Evolutionary conservation across 106 monocot genomes (phyloP).

Genomic region (Cymbidium sinense): DNA sequence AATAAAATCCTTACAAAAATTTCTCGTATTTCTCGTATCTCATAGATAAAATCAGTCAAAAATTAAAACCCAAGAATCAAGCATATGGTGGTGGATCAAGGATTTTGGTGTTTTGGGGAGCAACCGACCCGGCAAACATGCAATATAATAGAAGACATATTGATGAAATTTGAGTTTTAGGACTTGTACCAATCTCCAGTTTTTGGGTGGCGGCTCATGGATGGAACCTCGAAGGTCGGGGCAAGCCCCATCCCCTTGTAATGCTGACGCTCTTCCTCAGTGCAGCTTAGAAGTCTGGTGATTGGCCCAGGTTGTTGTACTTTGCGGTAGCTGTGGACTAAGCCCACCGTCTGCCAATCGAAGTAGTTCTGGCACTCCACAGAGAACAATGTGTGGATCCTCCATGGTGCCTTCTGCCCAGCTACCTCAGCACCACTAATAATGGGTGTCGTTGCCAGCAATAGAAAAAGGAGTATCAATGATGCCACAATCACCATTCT

Average conservation of each 20-base stretch:
- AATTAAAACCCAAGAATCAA: background rate
- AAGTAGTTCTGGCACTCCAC: slow-evolving; percentile 97
- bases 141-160: background rate
- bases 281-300: slow-evolving; percentile 91
- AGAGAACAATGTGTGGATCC: slow-evolving; percentile 94
- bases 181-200: slow-evolving; percentile 80
- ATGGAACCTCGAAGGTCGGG: slow-evolving; percentile 87
- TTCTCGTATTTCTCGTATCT: background rate
- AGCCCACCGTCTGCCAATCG: slow-evolving; percentile 98
- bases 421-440: background rate
- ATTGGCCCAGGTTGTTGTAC: slow-evolving; percentile 82
- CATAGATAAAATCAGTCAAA: background rate
- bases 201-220: slow-evolving; percentile 81
- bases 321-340: slow-evolving; percentile 83
- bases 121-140: background rate
- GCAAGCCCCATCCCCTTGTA: slow-evolving; percentile 81
- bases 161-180: background rate
- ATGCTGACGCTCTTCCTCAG: slow-evolving; percentile 47
- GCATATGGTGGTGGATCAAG: background rate
- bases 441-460: background rate
- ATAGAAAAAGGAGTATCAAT: background rate
- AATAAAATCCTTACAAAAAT: background rate
- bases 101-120: too few species aligned
- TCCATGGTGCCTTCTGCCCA: slow-evolving; percentile 42
- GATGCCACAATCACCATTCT: background rate